A percentile compares a stretch with the other conserved stretches of the same genome.
These are phyloP conservation scores for Camelina laxa DNA, from an alignment of 345 rosid genomes.

Conservation along the genomic window DNA sequence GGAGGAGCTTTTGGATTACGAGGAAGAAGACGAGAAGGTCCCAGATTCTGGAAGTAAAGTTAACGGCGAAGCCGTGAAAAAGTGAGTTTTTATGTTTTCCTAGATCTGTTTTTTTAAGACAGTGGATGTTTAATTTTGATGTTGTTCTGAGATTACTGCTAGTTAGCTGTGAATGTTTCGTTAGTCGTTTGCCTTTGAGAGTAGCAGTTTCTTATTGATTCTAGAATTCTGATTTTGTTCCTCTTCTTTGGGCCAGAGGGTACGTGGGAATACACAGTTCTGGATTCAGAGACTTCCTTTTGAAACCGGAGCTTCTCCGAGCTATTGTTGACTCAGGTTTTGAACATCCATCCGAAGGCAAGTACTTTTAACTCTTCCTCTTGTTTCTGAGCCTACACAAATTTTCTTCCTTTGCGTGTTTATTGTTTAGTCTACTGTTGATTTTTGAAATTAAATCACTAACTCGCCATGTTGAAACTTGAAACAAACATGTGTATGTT, in stretches of 20 bases:
- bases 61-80: constrained; percentile 88
- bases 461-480: too few relatives aligned
- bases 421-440: too few relatives aligned
- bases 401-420: too few relatives aligned
- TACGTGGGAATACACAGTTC: constrained; percentile 99
- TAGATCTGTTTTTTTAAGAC: background rate
- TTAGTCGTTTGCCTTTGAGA: background rate
- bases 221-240: background rate
- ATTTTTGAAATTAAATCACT: too few relatives aligned
- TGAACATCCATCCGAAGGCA: constrained; percentile 99
- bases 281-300: constrained; percentile 99
- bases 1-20: constrained; percentile 98
- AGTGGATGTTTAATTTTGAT: background rate
- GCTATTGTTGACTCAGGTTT: constrained; percentile 98
- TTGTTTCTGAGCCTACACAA: too few relatives aligned
- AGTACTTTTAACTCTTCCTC: background rate
- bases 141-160: background rate
- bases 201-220: too few relatives aligned
- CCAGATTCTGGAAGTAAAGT: constrained; percentile 71
- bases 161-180: background rate
- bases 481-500: too few relatives aligned
- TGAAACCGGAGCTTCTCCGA: constrained; percentile 98
- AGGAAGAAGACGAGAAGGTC: constrained; percentile 93
- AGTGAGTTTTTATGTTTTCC: constrained; percentile 52
- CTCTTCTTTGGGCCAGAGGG: constrained; percentile 54